Evolutionary conservation across 768 basidiomycete genomes (phyloP).

Genomic region (Rhodotorula taiwanensis): DNA sequence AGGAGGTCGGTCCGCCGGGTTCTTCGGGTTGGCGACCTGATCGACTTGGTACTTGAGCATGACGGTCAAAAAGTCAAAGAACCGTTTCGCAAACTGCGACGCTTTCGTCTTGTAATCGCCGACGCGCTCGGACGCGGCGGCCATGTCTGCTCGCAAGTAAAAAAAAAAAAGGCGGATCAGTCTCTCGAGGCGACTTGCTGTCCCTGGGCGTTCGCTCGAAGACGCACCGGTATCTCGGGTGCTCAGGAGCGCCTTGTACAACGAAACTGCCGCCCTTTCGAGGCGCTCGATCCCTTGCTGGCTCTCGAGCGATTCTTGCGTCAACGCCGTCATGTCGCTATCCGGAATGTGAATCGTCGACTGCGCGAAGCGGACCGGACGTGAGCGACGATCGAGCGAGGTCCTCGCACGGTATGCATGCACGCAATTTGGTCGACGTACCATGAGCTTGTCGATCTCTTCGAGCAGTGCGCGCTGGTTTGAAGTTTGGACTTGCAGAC

Average conservation of each 20-base stretch:
- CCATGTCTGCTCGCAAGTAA: slow-evolving; percentile 66
- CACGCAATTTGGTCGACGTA: no score
- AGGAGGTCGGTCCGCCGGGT: neutral
- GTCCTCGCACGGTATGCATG: neutral
- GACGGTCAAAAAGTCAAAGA: slow-evolving; percentile 81
- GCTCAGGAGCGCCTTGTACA: slow-evolving; percentile 93
- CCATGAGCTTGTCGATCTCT: slow-evolving; percentile 82
- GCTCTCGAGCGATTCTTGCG: slow-evolving; percentile 84
- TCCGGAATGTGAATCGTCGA: slow-evolving; percentile 90
- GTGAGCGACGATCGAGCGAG: neutral
- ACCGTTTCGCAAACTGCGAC: slow-evolving; percentile 81
- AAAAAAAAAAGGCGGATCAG: no score
- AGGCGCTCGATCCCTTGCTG: slow-evolving; percentile 64
- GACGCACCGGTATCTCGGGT: slow-evolving; percentile 73
- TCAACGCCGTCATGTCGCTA: slow-evolving; percentile 64
- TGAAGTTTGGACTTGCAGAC: slow-evolving; percentile 92
- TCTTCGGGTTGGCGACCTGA: slow-evolving; percentile 45
- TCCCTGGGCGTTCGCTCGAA: neutral
- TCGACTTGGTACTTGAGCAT: slow-evolving; percentile 74
- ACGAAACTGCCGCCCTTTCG: slow-evolving; percentile 71
- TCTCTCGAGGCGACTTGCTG: no score
- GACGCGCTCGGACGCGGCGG: slow-evolving; percentile 89
- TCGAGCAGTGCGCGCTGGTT: slow-evolving; percentile 78
- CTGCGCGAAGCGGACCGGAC: slow-evolving; percentile 54
- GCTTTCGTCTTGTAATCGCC: slow-evolving; percentile 87